These are phyloP conservation scores for Cladorrhinum sp. DNA, from an alignment of 2,329 filamentous ascomycete species.

Conservation along the genomic window DNA sequence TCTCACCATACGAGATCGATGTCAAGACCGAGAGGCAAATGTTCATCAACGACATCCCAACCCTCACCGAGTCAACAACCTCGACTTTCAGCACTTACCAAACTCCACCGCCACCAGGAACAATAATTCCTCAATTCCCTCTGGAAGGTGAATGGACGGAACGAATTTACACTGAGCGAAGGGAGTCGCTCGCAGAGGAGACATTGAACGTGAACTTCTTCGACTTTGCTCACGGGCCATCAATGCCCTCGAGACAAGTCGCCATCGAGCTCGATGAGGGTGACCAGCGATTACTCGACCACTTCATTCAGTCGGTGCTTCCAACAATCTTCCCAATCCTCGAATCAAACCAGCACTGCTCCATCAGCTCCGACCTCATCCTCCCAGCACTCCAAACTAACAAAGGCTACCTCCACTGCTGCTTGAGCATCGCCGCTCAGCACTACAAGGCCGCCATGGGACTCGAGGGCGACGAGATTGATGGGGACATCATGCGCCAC, in stretches of 20 bases:
- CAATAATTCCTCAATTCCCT: constrained; percentile 61
- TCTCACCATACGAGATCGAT: constrained; percentile 85
- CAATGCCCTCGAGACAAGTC: constrained; percentile 62
- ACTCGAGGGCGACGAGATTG: constrained; percentile 68
- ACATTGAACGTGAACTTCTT: constrained; percentile 75
- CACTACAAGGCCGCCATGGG: constrained; percentile 80
- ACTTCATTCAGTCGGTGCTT: constrained; percentile 86
- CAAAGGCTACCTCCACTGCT: constrained; percentile 92
- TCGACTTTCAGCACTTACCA: constrained; percentile 93
- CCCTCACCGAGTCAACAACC: constrained; percentile 79
- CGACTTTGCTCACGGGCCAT: constrained; percentile 69
- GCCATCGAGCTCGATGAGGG: constrained; percentile 81
- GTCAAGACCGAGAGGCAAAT: constrained; percentile 94
- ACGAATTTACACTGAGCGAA: constrained; percentile 64
- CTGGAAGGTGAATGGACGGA: constrained; percentile 68
- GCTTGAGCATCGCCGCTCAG: constrained; percentile 86
- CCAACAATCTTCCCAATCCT: constrained; percentile 89
- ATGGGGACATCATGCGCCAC: constrained; percentile 89
- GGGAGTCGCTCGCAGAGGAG: constrained; percentile 66
- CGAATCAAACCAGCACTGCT: constrained; percentile 84
- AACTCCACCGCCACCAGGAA: constrained; percentile 68
- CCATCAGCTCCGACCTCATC: constrained; percentile 75
- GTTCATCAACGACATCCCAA: constrained; percentile 86
- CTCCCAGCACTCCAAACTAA: constrained; percentile 86
- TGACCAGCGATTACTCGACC: constrained; percentile 82